Percentiles rank a stretch among this genome's conserved stretches.
Evolutionary conservation across 1,139 yeast genomes (phyloP).

Genomic region (Kodamaea sp.): DNA sequence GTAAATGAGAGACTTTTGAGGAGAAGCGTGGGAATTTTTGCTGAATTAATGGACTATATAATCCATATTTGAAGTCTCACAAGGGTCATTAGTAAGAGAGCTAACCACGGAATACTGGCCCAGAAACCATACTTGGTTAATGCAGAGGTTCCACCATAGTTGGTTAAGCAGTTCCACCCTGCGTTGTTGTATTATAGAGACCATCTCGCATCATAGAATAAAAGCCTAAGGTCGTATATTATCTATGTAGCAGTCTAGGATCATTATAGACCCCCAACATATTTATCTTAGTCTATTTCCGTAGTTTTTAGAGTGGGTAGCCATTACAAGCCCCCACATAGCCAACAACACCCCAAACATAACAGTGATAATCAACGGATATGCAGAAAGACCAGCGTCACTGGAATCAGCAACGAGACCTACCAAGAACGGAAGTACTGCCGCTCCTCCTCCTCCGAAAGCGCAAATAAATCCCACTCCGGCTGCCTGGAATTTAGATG

Average conservation of each 20-base stretch:
- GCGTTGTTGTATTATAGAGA: not conserved
- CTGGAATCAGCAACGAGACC: conserved; percentile 51
- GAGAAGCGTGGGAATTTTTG: not conserved
- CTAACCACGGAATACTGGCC: too few species aligned
- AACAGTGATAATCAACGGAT: conserved; percentile 34
- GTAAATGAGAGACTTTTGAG: conserved; percentile 3
- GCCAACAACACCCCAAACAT: conserved; percentile 27
- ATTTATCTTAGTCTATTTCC: conserved; percentile 1
- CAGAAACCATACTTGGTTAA: too few species aligned
- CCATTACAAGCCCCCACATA: conserved; percentile 30
- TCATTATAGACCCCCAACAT: too few species aligned
- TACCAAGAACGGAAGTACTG: conserved; percentile 62
- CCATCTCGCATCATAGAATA: not conserved
- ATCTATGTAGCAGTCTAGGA: too few species aligned
- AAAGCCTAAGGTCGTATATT: too few species aligned
- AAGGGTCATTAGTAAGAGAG: too few species aligned
- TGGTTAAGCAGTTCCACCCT: too few species aligned
- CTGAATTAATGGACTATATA: too few species aligned
- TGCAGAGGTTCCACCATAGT: too few species aligned
- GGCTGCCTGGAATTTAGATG: conserved; percentile 58
- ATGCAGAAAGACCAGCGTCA: conserved; percentile 31
- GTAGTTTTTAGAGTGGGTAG: conserved; percentile 5
- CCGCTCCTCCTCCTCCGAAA: conserved; percentile 74
- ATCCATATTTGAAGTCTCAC: too few species aligned
- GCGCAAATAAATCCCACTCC: conserved; percentile 81